Percentiles rank a stretch among this genome's conserved stretches.
Evolutionary conservation across 495 filamentous ascomycete species (phyloP).

Genomic region (Talaromyces nanjingensis): DNA sequence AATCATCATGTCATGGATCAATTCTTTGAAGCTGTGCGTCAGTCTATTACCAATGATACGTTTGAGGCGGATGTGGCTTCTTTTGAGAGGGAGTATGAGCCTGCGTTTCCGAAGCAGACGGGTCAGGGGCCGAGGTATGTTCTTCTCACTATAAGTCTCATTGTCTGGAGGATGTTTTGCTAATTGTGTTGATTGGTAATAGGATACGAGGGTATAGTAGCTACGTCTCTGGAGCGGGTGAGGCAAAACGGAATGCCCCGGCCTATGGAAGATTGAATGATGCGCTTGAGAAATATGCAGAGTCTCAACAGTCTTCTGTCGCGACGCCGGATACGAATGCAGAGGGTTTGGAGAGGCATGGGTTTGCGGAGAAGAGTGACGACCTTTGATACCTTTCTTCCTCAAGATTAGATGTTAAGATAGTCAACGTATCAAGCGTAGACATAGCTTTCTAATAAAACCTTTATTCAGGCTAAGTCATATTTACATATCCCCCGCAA

Average conservation of each 20-base stretch:
- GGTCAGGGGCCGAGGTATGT: slow-evolving; percentile 70
- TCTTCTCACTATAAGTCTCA: too few species aligned
- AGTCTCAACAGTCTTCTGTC: slow-evolving; percentile 39
- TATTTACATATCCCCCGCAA: slow-evolving; percentile 25
- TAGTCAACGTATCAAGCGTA: not conserved
- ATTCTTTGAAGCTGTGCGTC: slow-evolving; percentile 68
- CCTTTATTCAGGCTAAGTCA: not conserved
- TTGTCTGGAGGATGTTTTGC: not conserved
- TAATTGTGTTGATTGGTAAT: not conserved
- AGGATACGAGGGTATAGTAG: slow-evolving; percentile 80
- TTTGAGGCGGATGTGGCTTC: slow-evolving; percentile 52
- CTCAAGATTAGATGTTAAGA: not conserved
- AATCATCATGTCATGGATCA: slow-evolving; percentile 64
- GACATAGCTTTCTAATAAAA: not conserved
- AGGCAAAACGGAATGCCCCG: slow-evolving; percentile 59
- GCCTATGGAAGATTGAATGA: slow-evolving; percentile 55
- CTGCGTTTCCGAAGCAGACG: slow-evolving; percentile 60
- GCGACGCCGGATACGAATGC: slow-evolving; percentile 44
- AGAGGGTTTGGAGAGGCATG: slow-evolving; percentile 49
- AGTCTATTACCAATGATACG: slow-evolving; percentile 48
- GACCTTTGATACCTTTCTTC: not conserved
- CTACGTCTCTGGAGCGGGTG: slow-evolving; percentile 56
- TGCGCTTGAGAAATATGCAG: slow-evolving; percentile 39
- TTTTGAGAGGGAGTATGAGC: slow-evolving; percentile 59
- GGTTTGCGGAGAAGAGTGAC: slow-evolving; percentile 50